Evolutionary conservation across 768 basidiomycete genomes (phyloP).

Genomic region (Tricholoma saponaceum): DNA sequence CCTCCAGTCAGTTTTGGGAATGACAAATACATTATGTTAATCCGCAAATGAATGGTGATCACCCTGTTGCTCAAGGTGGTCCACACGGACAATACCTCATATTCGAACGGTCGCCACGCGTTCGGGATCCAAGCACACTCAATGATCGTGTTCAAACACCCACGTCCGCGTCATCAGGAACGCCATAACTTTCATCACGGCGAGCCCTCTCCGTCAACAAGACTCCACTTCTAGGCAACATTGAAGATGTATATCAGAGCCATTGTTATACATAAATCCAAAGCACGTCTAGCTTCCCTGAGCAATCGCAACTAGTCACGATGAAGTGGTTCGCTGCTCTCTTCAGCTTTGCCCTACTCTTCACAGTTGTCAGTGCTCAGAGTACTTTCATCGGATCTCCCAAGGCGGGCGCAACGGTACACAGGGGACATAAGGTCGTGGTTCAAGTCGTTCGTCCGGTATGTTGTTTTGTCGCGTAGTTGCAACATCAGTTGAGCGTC

Average conservation of each 20-base stretch:
- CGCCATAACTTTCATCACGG: not conserved
- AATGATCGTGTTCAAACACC: not conserved
- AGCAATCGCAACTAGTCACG: not conserved
- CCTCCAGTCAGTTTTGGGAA: too few relatives aligned
- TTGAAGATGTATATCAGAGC: not conserved
- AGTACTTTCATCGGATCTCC: constrained; percentile 28
- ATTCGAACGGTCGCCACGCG: too few relatives aligned
- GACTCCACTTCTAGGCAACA: not conserved
- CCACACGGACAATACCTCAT: too few relatives aligned
- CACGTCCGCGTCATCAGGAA: too few relatives aligned
- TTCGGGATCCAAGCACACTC: too few relatives aligned
- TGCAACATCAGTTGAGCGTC: not conserved
- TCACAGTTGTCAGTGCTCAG: constrained; percentile 12
- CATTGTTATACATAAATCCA: not conserved
- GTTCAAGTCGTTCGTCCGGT: constrained; percentile 37
- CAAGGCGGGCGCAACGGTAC: constrained; percentile 19
- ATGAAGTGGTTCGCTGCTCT: constrained; percentile 3
- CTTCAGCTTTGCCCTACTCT: constrained; percentile 4
- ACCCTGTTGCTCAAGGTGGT: too few relatives aligned
- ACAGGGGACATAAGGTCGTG: constrained; percentile 23
- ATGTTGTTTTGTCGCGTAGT: constrained; percentile 9
- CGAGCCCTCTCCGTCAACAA: not conserved
- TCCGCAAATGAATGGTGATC: not conserved
- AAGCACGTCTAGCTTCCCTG: not conserved
- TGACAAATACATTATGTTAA: too few relatives aligned